Percentiles rank a stretch among this genome's conserved stretches.
Evolutionary conservation across 2,329 filamentous ascomycete genomes (phyloP).

Genomic region (Ophiostoma novo-ulmi): DNA sequence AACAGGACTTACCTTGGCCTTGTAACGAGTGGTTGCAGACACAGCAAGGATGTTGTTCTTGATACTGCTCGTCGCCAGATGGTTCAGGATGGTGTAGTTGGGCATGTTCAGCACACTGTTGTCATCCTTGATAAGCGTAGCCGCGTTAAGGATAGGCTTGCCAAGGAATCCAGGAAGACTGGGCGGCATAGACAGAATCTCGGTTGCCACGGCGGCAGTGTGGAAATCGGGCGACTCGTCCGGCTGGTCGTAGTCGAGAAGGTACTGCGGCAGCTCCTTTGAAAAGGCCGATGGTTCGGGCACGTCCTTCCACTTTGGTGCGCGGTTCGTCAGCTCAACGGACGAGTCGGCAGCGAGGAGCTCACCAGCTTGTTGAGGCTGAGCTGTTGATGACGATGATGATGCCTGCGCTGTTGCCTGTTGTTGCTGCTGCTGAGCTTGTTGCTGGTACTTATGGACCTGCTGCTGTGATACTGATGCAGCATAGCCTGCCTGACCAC

Average conservation of each 20-base stretch:
- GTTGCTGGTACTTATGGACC: conserved; percentile 30
- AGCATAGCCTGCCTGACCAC: background rate
- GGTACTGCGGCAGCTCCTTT: conserved; percentile 71
- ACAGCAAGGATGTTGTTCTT: conserved; percentile 94
- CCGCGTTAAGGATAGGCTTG: conserved; percentile 90
- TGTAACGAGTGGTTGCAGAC: conserved; percentile 95
- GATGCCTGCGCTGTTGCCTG: background rate
- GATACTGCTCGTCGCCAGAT: conserved; percentile 95
- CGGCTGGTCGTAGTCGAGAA: conserved; percentile 78
- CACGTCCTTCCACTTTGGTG: conserved; percentile 51
- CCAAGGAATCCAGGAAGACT: conserved; percentile 83
- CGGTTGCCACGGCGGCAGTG: conserved; percentile 67
- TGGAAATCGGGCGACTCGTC: conserved; percentile 73
- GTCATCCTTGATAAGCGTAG: conserved; percentile 91
- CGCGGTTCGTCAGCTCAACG: conserved; percentile 30
- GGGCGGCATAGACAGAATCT: conserved; percentile 77
- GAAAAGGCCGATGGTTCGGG: conserved; percentile 59
- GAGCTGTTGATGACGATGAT: background rate
- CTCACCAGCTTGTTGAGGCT: background rate
- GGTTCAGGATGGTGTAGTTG: conserved; percentile 94
- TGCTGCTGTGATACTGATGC: conserved; percentile 26
- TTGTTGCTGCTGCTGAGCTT: background rate
- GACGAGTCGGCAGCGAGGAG: conserved; percentile 19
- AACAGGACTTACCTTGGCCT: conserved; percentile 66
- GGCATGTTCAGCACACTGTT: conserved; percentile 95